Evolutionary conservation across 83 land plant genomes (phyloP).

Genomic region (Picea engelmannii): DNA sequence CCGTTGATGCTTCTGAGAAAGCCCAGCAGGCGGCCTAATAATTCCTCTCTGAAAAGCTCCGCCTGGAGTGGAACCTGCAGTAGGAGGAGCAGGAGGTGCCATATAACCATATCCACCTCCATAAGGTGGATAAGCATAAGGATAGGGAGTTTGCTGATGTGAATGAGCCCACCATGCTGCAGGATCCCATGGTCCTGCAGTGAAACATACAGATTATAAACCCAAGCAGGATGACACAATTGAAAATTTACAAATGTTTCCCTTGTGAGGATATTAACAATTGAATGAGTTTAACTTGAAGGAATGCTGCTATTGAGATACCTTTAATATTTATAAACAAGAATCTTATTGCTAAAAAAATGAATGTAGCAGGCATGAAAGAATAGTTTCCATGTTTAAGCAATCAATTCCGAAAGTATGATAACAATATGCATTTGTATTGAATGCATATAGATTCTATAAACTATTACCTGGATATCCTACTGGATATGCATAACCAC

Average conservation of each 20-base stretch:
- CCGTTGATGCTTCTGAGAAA: constrained; percentile 40
- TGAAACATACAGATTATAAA: background rate
- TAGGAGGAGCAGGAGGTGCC: constrained; percentile 11
- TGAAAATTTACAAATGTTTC: background rate
- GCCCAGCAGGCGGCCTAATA: constrained; percentile 24
- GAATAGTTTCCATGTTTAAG: background rate
- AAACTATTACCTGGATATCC: constrained; percentile 32
- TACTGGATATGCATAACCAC: constrained; percentile 22
- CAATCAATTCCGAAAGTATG: background rate
- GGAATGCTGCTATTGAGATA: background rate
- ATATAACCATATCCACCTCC: constrained; percentile 27
- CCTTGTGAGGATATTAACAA: background rate
- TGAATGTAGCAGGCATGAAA: background rate
- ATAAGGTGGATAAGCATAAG: constrained; percentile 20
- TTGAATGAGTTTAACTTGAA: background rate
- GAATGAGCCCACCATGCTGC: constrained; percentile 28
- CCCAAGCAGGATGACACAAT: background rate
- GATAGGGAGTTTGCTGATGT: constrained; percentile 21
- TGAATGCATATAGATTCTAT: background rate
- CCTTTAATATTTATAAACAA: background rate
- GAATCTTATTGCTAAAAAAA: constrained; percentile 3
- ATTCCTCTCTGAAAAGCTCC: constrained; percentile 28
- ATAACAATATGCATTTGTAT: background rate
- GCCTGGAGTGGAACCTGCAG: constrained; percentile 4
- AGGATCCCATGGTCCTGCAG: constrained; percentile 39